Conservation (phyloP, 768 basidiomycete species). For the Wakefieldia striispora region DNA sequence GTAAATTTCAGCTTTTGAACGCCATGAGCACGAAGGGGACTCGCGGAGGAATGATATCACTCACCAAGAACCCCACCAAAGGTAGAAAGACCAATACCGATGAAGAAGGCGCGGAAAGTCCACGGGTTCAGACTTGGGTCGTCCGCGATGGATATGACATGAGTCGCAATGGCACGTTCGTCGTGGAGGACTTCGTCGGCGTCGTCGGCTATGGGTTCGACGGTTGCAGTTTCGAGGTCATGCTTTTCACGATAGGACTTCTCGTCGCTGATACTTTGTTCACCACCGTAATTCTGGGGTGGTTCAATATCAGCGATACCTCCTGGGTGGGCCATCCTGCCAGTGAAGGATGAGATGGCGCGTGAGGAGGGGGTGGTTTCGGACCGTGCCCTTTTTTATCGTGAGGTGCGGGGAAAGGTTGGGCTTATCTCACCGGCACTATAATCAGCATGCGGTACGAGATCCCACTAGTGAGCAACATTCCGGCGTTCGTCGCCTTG, state of each 20-base stretch:
- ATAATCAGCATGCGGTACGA: too few relatives aligned
- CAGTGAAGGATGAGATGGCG: too few relatives aligned
- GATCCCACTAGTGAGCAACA: too few relatives aligned
- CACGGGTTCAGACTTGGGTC: conserved; percentile 28
- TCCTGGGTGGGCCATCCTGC: conserved; percentile 9
- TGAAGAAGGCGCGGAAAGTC: conserved; percentile 48
- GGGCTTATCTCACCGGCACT: too few relatives aligned
- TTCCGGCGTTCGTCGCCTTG: too few relatives aligned
- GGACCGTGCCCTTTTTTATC: too few relatives aligned
- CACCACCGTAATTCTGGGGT: background rate
- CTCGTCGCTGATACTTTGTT: conserved; percentile 12
- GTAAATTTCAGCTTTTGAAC: conserved; percentile 50
- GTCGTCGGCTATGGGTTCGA: conserved; percentile 7
- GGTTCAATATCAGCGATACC: conserved; percentile 1
- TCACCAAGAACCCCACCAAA: conserved; percentile 53
- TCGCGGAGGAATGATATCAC: conserved; percentile 4
- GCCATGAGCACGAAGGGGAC: conserved; percentile 3
- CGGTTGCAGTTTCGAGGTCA: conserved; percentile 33
- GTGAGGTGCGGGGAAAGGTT: too few relatives aligned
- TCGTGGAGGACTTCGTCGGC: conserved; percentile 31
- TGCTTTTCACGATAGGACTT: conserved; percentile 27
- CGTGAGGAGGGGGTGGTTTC: too few relatives aligned
- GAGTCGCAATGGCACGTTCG: conserved; percentile 48
- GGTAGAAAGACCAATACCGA: conserved; percentile 53
- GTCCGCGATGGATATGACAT: conserved; percentile 42